Evolutionary conservation across 1,284 basidiomycete genomes (phyloP), one percentile per base, ranked within the genome.

Genomic region (Rhodotorula sp.): DNA sequence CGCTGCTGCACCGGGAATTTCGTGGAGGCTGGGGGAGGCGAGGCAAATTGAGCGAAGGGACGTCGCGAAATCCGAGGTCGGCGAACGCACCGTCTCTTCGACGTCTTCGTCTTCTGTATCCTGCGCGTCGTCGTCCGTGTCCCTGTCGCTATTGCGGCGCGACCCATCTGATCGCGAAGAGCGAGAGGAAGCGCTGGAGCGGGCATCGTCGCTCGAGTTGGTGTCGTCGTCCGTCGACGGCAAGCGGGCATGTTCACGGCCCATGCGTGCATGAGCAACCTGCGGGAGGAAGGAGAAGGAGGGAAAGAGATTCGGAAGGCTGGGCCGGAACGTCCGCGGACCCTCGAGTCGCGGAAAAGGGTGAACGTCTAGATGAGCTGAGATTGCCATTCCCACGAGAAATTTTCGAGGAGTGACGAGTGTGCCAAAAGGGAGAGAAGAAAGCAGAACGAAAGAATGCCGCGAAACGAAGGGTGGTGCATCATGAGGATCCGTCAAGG

Each of bases 341-440:
- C 36, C 36, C n/a, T 17, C 44, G 44, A 46, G 24, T 24, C 59
- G 48, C n/a, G 59, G 15, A 20, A 32, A 9, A 19, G 8, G 30
- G 48, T 13, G 59, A 48, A 60, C 59, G 59, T 51, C 59, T 60
- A 60, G 34, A 29, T 11, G 44, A 54, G 53, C 53, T 56, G n/a
- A 44, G 44, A 47, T 59, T 59, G 44, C 44, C 29, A 32, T 48
- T 48, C 29, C 29, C 20, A n/a, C 19, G 20, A 46, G 29, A 19
- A 29, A 30, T 59, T 22, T 59, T 32, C 36, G 59, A 29, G 44
- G 47, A 60, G 32, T 9, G 22, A 20, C 39, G 24, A 13, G 48
- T 17, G 46, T 32, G 27, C 19, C 17, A 44, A 27, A 34, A 46
- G 36, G 51, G 32, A 58, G n/a, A 22, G 22, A 30, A 22, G 47